Percentiles rank a stretch among this genome's conserved stretches.
Conservation (phyloP, 306 rosid species). For the Ziziphus jujuba region DNA sequence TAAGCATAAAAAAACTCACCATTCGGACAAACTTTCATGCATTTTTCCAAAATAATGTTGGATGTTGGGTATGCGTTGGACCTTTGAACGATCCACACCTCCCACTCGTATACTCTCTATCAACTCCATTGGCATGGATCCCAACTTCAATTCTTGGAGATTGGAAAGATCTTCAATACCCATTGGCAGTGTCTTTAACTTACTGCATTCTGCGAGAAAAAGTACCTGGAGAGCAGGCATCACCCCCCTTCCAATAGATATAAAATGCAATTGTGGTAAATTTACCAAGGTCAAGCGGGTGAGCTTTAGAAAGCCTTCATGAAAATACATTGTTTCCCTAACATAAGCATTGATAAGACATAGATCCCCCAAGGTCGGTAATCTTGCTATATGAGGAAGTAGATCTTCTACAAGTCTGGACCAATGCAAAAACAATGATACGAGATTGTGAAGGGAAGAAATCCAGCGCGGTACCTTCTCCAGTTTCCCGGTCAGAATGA, state of each 20-base stretch:
- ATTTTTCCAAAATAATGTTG: neutral
- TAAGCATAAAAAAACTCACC: too few relatives aligned
- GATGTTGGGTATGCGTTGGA: neutral
- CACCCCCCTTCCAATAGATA: slow-evolving; percentile 11
- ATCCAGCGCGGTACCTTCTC: slow-evolving; percentile 15
- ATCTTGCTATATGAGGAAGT: neutral
- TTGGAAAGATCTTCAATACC: slow-evolving; percentile 14
- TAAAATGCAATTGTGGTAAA: neutral
- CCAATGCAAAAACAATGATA: neutral
- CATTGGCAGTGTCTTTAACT: slow-evolving; percentile 10
- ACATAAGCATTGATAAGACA: neutral
- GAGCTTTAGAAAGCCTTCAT: slow-evolving; percentile 14
- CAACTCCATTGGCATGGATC: neutral
- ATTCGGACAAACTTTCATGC: too few relatives aligned
- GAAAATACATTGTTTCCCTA: neutral
- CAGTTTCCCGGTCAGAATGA: neutral
- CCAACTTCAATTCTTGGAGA: neutral
- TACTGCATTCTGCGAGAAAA: neutral
- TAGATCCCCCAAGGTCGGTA: neutral
- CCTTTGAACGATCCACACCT: neutral
- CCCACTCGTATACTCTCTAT: neutral
- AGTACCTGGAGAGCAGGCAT: slow-evolving; percentile 5
- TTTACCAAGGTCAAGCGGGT: neutral
- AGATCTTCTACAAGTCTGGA: slow-evolving; percentile 8
- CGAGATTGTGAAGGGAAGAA: neutral